Percentiles rank a stretch among this genome's conserved stretches.
Conservation (phyloP, 306 rosid genomes). For the Gillenia trifoliata region DNA sequence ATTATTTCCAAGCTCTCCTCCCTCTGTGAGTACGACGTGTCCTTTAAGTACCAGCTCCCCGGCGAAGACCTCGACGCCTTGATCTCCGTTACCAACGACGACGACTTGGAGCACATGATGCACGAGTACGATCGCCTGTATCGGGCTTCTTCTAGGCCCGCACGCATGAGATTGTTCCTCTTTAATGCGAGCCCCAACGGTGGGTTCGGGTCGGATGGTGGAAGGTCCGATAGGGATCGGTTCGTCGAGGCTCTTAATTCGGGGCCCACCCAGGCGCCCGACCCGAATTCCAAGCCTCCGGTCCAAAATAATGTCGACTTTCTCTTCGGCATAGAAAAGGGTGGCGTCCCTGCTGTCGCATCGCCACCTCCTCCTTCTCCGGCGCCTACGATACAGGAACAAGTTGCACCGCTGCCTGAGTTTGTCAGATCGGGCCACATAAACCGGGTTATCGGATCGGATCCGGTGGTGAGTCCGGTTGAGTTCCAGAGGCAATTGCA, state of each 20-base stretch:
- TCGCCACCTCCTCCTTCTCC: slow-evolving; percentile 14
- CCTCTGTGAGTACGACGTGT: slow-evolving; percentile 46
- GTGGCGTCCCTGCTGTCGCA: slow-evolving; percentile 28
- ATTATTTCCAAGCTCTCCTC: slow-evolving; percentile 59
- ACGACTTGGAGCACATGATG: slow-evolving; percentile 96
- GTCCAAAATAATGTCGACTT: slow-evolving; percentile 46
- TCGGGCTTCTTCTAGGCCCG: slow-evolving; percentile 59
- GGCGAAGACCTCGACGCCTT: slow-evolving; percentile 94
- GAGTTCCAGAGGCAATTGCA: slow-evolving; percentile 70
- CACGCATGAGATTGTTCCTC: slow-evolving; percentile 78
- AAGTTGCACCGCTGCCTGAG: slow-evolving; percentile 34
- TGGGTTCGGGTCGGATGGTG: slow-evolving; percentile 37
- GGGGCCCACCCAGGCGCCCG: slow-evolving; percentile 29
- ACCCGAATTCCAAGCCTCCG: slow-evolving; percentile 34
- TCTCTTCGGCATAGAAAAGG: slow-evolving; percentile 57
- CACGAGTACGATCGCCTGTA: slow-evolving; percentile 88
- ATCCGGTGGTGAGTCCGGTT: slow-evolving; percentile 32
- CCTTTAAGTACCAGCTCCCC: slow-evolving; percentile 93
- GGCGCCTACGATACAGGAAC: slow-evolving; percentile 39
- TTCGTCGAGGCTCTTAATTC: slow-evolving; percentile 55
- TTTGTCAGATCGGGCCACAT: slow-evolving; percentile 23
- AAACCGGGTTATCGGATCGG: slow-evolving; percentile 46
- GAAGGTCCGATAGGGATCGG: slow-evolving; percentile 43
- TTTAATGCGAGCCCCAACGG: slow-evolving; percentile 20
- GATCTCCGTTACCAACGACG: slow-evolving; percentile 87